Evolutionary conservation across 768 basidiomycete species (phyloP).

Genomic region (Suillus americanus): DNA sequence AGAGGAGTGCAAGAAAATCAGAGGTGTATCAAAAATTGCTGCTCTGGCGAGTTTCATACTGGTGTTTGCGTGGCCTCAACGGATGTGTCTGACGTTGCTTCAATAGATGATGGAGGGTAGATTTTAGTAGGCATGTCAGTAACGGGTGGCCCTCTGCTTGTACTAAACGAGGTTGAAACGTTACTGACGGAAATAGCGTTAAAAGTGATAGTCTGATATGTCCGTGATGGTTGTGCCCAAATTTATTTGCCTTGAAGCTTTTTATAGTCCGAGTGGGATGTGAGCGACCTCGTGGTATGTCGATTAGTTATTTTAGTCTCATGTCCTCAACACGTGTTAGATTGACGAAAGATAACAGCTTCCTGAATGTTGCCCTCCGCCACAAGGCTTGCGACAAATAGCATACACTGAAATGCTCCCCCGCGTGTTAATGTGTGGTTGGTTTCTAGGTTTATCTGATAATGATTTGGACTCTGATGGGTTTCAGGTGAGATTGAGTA

Average conservation of each 20-base stretch:
- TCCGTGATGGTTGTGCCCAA: not conserved
- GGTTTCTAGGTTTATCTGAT: not conserved
- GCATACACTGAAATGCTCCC: conserved; percentile 7
- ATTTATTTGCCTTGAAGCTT: not conserved
- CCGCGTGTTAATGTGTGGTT: conserved; percentile 24
- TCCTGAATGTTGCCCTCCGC: not conserved
- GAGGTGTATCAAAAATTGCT: conserved; percentile 42
- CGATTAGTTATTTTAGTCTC: not conserved
- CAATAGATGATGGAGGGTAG: not conserved
- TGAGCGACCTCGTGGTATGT: conserved; percentile 22
- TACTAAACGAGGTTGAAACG: not conserved
- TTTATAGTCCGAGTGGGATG: not conserved
- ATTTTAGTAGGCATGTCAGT: not conserved
- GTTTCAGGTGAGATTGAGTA: conserved; percentile 62
- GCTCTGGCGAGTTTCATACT: conserved; percentile 34
- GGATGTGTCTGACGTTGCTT: not conserved
- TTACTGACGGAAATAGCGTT: not conserved
- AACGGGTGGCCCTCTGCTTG: not conserved
- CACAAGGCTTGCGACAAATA: not conserved
- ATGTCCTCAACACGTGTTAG: not conserved
- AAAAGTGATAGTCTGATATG: not conserved
- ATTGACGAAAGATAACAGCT: not conserved
- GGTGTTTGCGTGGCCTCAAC: not conserved
- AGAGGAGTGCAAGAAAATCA: conserved; percentile 66
- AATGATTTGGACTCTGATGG: not conserved